Evolutionary conservation across 441 rosid species (phyloP).

Genomic region (Erysimum pusillum): DNA sequence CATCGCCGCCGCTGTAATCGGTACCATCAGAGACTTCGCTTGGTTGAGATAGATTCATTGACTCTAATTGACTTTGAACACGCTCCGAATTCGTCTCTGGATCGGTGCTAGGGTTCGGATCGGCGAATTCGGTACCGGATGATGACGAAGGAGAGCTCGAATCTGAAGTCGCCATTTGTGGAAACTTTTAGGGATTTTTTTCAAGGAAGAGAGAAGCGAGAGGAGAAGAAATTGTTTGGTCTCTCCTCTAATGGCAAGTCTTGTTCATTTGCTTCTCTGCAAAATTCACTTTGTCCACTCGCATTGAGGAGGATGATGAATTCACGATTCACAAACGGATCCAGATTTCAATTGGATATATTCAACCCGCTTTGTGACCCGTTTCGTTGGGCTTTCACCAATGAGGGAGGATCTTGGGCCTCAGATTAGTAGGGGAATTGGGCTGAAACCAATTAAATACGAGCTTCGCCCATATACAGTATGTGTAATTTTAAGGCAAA

Average conservation of each 20-base stretch:
- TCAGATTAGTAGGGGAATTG: background rate
- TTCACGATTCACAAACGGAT: constrained; percentile 32
- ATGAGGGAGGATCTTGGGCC: background rate
- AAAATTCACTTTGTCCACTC: constrained; percentile 35
- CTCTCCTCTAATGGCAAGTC: constrained; percentile 32
- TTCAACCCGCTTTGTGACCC: constrained; percentile 25
- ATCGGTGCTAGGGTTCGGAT: constrained; percentile 47
- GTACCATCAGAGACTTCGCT: constrained; percentile 46
- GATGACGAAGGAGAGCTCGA: constrained; percentile 49
- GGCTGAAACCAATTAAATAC: too few species aligned
- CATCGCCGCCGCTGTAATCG: constrained; percentile 31
- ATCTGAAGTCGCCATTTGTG: constrained; percentile 42
- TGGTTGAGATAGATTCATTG: constrained; percentile 48
- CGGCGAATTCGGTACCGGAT: constrained; percentile 49
- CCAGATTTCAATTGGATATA: constrained; percentile 26
- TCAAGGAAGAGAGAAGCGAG: constrained; percentile 4
- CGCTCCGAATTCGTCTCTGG: constrained; percentile 49
- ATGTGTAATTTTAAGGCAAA: too few species aligned
- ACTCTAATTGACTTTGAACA: constrained; percentile 50
- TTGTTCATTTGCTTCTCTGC: constrained; percentile 34
- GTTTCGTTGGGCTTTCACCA: background rate
- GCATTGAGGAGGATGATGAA: constrained; percentile 27
- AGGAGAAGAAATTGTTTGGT: background rate
- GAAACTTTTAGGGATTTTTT: background rate
- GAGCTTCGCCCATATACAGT: too few species aligned